phyloP scores from a whole-genome alignment of 129 eudicot species.

The Helichrysum umbraculigerum region DNA sequence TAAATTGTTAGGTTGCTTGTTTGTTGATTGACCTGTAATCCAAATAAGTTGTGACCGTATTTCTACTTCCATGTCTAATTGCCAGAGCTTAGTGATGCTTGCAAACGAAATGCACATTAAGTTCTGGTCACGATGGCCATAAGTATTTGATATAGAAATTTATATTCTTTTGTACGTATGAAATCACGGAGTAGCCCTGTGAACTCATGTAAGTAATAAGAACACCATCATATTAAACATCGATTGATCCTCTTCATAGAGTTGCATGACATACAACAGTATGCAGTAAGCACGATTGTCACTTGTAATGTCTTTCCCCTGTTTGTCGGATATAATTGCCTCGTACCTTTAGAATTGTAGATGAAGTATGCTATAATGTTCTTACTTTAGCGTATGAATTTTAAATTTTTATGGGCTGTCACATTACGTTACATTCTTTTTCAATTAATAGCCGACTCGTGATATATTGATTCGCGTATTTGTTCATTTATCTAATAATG shows the following conservation, averaged over 20 bases:
- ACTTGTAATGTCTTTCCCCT: neutral
- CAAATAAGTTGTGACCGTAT: neutral
- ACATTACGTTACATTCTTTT: conserved; percentile 11
- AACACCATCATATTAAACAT: no score
- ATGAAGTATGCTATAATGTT: neutral
- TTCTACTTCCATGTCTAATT: neutral
- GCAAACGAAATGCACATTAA: neutral
- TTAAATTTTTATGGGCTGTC: conserved; percentile 8
- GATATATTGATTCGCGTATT: conserved; percentile 8
- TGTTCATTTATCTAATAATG: neutral
- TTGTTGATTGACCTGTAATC: neutral
- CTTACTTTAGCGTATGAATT: neutral
- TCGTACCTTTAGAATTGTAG: conserved; percentile 3
- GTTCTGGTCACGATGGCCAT: neutral
- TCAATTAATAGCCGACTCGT: neutral
- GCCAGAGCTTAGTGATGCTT: neutral
- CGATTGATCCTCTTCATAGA: neutral
- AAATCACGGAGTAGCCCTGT: no score
- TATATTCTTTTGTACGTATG: no score
- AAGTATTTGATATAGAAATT: no score
- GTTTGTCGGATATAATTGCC: neutral
- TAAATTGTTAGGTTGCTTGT: neutral
- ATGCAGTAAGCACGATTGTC: neutral
- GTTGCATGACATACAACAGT: neutral
- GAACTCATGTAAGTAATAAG: no score